A percentile compares a stretch with the other conserved stretches of the same genome.
Conservation (phyloP, 2,329 filamentous ascomycete genomes). For the Aspergillus sp. region DNA sequence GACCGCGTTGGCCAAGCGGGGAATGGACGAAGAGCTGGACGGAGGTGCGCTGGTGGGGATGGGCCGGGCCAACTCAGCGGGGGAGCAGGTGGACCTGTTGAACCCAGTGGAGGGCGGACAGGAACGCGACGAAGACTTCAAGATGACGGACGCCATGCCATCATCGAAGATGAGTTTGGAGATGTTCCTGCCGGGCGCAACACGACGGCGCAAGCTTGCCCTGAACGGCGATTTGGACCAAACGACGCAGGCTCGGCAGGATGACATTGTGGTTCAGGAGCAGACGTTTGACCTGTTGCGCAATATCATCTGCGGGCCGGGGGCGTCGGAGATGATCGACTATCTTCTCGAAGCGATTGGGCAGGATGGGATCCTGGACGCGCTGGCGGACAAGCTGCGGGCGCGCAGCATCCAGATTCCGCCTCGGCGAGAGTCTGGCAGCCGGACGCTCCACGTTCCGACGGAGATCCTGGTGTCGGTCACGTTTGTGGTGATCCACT, state of each 20-base stretch:
- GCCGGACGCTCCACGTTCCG: constrained; percentile 24
- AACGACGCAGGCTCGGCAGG: constrained; percentile 57
- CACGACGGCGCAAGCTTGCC: constrained; percentile 32
- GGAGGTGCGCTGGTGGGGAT: constrained; percentile 35
- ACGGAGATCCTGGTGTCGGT: constrained; percentile 66
- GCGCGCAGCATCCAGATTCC: constrained; percentile 32
- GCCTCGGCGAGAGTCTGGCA: constrained; percentile 22
- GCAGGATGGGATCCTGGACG: constrained; percentile 67
- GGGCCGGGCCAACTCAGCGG: constrained; percentile 50
- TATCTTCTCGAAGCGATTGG: constrained; percentile 68
- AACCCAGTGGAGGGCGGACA: constrained; percentile 39
- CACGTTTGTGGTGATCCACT: constrained; percentile 74
- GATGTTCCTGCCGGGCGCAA: constrained; percentile 29
- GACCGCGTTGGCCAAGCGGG: constrained; percentile 18
- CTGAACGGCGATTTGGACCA: constrained; percentile 60
- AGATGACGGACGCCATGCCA: constrained; percentile 29
- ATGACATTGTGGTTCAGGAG: constrained; percentile 80
- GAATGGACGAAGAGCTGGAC: constrained; percentile 24
- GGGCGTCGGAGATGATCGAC: constrained; percentile 65
- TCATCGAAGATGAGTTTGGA: constrained; percentile 32
- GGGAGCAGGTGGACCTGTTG: constrained; percentile 51
- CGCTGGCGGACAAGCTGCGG: constrained; percentile 68
- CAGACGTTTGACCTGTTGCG: constrained; percentile 83
- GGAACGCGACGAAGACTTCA: constrained; percentile 22
- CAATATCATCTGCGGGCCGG: constrained; percentile 68